Conservation (phyloP, 305 asterid genomes). For the Plantago coronopus region DNA sequence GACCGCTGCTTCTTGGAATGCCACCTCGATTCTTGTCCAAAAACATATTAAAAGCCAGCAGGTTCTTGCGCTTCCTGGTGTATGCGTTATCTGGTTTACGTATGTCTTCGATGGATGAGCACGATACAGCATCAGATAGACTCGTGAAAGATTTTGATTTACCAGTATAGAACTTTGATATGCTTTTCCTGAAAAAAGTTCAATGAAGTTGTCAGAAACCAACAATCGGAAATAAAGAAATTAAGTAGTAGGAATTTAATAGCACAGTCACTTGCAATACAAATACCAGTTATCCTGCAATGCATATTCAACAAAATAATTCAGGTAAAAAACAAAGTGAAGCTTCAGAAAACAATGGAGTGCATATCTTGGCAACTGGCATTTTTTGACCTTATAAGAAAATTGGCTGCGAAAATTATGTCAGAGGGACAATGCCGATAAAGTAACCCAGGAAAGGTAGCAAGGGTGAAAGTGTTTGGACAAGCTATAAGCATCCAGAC, state of each 20-base stretch:
- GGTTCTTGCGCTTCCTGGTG: slow-evolving; percentile 63
- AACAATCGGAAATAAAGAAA: slow-evolving; percentile 1
- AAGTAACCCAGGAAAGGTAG: too few species aligned
- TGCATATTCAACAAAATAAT: too few species aligned
- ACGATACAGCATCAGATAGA: slow-evolving; percentile 53
- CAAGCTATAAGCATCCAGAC: too few species aligned
- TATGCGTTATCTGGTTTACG: slow-evolving; percentile 66
- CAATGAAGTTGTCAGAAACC: slow-evolving; percentile 16
- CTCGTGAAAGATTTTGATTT: slow-evolving; percentile 81
- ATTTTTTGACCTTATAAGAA: too few species aligned
- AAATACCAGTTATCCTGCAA: too few species aligned
- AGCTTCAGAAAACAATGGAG: too few species aligned
- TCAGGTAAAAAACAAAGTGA: too few species aligned
- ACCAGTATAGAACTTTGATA: slow-evolving; percentile 54
- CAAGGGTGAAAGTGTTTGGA: too few species aligned
- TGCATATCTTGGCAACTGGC: too few species aligned
- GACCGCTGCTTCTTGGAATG: slow-evolving; percentile 29
- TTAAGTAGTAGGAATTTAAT: neutral
- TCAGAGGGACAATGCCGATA: too few species aligned
- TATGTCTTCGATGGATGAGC: slow-evolving; percentile 58
- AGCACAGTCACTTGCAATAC: neutral
- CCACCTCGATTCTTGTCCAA: slow-evolving; percentile 44
- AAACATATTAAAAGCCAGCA: slow-evolving; percentile 43
- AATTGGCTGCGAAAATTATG: too few species aligned
- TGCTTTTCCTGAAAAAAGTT: slow-evolving; percentile 60